phyloP scores from a whole-genome alignment of 192 early-diverging fungal species.

The Ambispora gerdemannii region DNA sequence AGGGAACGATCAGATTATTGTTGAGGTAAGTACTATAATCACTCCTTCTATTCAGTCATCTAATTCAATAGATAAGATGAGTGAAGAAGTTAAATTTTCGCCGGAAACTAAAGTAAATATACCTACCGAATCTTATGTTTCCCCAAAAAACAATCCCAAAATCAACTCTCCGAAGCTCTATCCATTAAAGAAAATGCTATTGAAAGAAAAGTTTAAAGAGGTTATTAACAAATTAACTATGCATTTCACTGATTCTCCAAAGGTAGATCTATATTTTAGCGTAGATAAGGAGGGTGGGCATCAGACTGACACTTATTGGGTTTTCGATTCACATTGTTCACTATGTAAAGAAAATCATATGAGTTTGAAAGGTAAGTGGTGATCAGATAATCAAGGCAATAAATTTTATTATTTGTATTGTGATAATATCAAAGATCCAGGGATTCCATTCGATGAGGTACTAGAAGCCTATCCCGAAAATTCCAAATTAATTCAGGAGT shows the following conservation, averaged over 20 bases:
- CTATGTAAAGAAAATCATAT: not conserved
- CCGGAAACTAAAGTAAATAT: too few species aligned
- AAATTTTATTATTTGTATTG: not conserved
- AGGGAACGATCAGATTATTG: too few species aligned
- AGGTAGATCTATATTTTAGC: not conserved
- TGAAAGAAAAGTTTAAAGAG: too few species aligned
- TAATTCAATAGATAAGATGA: too few species aligned
- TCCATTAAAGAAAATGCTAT: not conserved
- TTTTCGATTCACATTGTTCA: too few species aligned
- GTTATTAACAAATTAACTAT: not conserved
- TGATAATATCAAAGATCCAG: not conserved
- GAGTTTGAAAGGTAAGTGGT: not conserved
- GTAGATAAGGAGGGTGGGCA: not conserved
- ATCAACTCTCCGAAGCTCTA: too few species aligned
- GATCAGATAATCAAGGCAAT: not conserved
- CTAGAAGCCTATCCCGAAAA: not conserved
- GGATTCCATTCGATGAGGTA: not conserved
- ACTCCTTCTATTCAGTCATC: too few species aligned
- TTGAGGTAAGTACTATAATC: too few species aligned
- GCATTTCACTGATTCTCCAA: not conserved
- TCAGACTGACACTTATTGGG: not conserved
- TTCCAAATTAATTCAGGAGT: not conserved
- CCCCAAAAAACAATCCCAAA: too few species aligned
- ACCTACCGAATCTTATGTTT: too few species aligned
- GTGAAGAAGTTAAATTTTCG: too few species aligned